Evolutionary conservation across 768 basidiomycete genomes (phyloP), one percentile per base, ranked within the genome.

Genomic region (Phlebiopsis gigantea): DNA sequence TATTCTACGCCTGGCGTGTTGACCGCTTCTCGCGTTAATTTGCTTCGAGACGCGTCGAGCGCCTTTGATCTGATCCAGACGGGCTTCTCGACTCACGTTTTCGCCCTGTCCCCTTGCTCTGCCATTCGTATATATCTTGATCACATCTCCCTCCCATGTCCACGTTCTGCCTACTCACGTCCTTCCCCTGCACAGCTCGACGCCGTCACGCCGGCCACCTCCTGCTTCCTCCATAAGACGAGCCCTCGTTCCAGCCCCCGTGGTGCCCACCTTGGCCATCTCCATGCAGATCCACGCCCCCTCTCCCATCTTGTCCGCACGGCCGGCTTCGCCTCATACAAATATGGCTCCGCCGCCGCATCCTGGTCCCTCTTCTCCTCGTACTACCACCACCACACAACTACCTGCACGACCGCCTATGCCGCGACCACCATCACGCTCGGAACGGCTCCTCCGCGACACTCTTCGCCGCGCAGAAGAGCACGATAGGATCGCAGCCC

Each of bases 361-460:
- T 46, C 60, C 17, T 58, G 65, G 46, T 65, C 68, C 69, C 26
- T 54, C 56, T 17, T 65, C 63, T 47, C 62, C 62, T 52, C 63
- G 34, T 17, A 39, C 61, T 60, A 51, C 21, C 19, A 29, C 58
- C 8, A 34, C 60, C 17, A 55, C 60, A 48, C 61, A 41, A 21
- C 65, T 51, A 46, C 50, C 50, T 29, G 61, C 65, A 21, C 63
- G 67, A 21, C 31, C 66, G 46, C 65, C 66, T 7, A 66, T 68
- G 47, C 56, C 67, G 17, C 74, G 77, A 48, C 74, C 80, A 0
- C 71, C 80, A 0, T 79, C 78, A 31, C 74, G 80, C 55, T 82
- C 80, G 4, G 79, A 84, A 62, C 74, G 76, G 9, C 76, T 85
- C 46, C 73, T 85, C 48, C 73, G 83, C 50, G 77, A 83, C 59